These are phyloP conservation scores for Diversispora eburnea DNA, from an alignment of 192 early-diverging fungal species.

Conservation along the genomic window DNA sequence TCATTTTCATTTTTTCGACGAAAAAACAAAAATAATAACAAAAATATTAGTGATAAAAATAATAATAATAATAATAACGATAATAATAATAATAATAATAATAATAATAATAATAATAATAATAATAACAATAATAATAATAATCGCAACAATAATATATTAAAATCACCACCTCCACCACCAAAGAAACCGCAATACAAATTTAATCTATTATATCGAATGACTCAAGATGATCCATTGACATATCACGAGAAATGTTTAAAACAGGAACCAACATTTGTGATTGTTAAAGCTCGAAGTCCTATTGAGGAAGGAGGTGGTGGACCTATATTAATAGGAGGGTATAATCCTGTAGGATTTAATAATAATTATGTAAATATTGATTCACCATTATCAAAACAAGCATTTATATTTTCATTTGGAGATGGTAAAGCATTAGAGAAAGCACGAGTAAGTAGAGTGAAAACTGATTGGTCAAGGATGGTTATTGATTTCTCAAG, in stretches of 20 bases:
- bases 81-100: too few relatives aligned
- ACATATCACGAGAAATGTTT: constrained; percentile 6
- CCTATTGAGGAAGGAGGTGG: too few relatives aligned
- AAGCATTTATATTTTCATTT: constrained; percentile 16
- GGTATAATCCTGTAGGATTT: constrained; percentile 17
- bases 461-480: constrained; percentile 7
- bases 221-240: not conserved
- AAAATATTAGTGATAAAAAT: too few relatives aligned
- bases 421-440: constrained; percentile 18
- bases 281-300: not conserved
- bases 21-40: too few relatives aligned
- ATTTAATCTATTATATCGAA: constrained; percentile 12
- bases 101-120: too few relatives aligned
- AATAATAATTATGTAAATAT: not conserved
- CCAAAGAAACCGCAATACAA: not conserved
- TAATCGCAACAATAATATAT: not conserved
- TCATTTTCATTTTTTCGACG: constrained; percentile 7
- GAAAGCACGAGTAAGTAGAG: not conserved
- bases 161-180: not conserved
- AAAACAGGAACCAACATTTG: constrained; percentile 1
- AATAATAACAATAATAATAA: not conserved
- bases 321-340: not conserved
- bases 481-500: not conserved
- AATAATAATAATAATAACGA: too few relatives aligned
- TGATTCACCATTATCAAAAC: not conserved